Percentiles rank a stretch among this genome's conserved stretches.
Conservation (phyloP, 108 stramenopile species). For the Skeletonema costatum region DNA sequence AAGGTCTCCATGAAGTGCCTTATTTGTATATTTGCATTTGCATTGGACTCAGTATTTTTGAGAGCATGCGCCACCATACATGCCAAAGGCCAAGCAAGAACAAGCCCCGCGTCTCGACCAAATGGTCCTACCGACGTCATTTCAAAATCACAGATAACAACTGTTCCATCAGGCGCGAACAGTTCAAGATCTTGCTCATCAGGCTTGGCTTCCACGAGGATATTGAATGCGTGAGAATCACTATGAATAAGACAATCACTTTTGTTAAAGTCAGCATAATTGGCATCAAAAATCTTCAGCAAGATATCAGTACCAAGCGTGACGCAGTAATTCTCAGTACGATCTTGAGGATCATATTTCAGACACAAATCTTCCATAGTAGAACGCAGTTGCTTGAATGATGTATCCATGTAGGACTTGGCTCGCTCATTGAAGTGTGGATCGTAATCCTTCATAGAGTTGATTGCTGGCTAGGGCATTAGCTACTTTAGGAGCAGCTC, state of each 20-base stretch:
- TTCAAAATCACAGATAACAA: conserved; percentile 50
- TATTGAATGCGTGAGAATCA: conserved; percentile 63
- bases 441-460: conserved; percentile 40
- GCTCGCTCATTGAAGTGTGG: conserved; percentile 47
- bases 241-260: conserved; percentile 46
- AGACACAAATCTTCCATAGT: not conserved
- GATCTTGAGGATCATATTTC: conserved; percentile 6
- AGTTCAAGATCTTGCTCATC: conserved; percentile 28
- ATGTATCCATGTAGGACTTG: conserved; percentile 16
- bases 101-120: conserved; percentile 7
- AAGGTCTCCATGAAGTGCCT: not conserved
- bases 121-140: conserved; percentile 17
- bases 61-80: conserved; percentile 11
- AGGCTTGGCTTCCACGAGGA: conserved; percentile 58
- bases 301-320: conserved; percentile 9
- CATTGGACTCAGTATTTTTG: not conserved
- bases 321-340: conserved; percentile 27
- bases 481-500: conserved; percentile 50
- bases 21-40: not conserved
- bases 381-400: not conserved
- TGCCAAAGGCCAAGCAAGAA: not conserved
- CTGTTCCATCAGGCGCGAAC: conserved; percentile 27
- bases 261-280: conserved; percentile 8
- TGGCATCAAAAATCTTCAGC: conserved; percentile 26
- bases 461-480: conserved; percentile 48